Evolutionary conservation across 495 filamentous ascomycete species (phyloP), one percentile per base, ranked within the genome.

Genomic region (Talaromyces proteolyticus): DNA sequence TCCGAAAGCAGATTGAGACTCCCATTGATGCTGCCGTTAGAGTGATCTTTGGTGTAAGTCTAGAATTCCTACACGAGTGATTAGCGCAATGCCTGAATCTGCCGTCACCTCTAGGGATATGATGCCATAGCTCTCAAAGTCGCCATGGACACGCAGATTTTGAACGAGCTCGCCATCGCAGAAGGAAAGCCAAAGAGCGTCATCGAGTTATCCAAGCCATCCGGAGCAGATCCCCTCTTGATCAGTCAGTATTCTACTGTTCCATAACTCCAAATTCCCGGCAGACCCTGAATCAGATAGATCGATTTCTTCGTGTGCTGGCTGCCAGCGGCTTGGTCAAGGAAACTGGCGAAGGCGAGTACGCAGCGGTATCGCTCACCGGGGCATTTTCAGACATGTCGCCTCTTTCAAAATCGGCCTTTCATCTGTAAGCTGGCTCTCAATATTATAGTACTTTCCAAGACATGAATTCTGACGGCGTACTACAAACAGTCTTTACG

Each of bases 331-430:
- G 38, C 8, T 19, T 40, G 14, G 38, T 40, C 6, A 40, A 40
- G 38, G 38, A 40, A 18, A 40, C 38, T 19, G 38, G 38, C 38
- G 38, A 40, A 19, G 38, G 38, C n/a, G 38, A 40, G 38, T 40
- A 40, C 20, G 38, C 38, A 18, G 7, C 38, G 14, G 38, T 40
- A 7, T 10, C 38, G 16, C 38, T 40, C 11, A 40, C 38, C 20
- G 38, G 38, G 38, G 38, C 38, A 40, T 40, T 40, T 40, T 40
- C 38, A 40, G 38, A 40, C 38, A 40, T 40, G 38, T 40, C 38
- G 20, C 38, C n/a, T 40, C 38, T 40, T 19, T 40, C 38, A 10
- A 40, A 40, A 40, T 40, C 38, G 38, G 38, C 38, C 38, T 40
- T 40, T 19, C 38, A 40, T 18, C 6, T 40, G 38, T 40, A 40